Conservation (phyloP, 2,329 filamentous ascomycete species). For the Fusarium paranaense region DNA sequence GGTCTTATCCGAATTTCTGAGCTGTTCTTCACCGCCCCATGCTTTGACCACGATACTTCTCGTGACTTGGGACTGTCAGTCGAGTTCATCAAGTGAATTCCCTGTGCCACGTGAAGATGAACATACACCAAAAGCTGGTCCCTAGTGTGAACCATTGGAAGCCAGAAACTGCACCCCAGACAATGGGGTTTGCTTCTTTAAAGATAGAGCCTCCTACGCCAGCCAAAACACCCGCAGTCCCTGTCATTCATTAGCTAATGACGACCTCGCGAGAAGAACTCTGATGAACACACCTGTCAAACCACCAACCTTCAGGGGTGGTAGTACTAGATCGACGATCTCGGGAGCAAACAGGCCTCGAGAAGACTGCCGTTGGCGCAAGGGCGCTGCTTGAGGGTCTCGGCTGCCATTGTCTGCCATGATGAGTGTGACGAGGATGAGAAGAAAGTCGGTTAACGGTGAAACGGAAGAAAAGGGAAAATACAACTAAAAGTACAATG, state of each 20-base stretch:
- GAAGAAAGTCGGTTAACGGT: not conserved
- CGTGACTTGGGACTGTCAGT: conserved; percentile 55
- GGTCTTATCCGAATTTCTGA: conserved; percentile 69
- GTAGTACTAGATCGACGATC: conserved; percentile 58
- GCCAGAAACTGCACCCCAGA: conserved; percentile 79
- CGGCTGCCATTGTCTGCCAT: conserved; percentile 36
- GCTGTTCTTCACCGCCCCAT: conserved; percentile 62
- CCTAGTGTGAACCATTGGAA: conserved; percentile 86
- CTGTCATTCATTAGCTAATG: conserved; percentile 53
- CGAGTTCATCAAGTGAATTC: not conserved
- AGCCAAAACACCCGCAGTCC: conserved; percentile 69
- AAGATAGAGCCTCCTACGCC: conserved; percentile 80
- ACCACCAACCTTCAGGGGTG: conserved; percentile 70
- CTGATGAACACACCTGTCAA: conserved; percentile 60
- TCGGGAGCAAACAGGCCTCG: conserved; percentile 57
- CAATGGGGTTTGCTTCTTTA: conserved; percentile 71
- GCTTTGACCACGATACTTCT: conserved; percentile 59
- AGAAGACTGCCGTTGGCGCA: conserved; percentile 41
- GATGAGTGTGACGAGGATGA: conserved; percentile 2
- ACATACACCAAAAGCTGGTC: conserved; percentile 79
- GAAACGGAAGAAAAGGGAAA: not conserved
- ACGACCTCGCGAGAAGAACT: not conserved
- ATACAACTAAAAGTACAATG: conserved; percentile 19
- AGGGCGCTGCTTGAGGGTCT: conserved; percentile 32
- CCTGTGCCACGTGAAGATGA: not conserved